Conservation (phyloP, 345 rosid genomes). For the Eucalyptus shirleyi region DNA sequence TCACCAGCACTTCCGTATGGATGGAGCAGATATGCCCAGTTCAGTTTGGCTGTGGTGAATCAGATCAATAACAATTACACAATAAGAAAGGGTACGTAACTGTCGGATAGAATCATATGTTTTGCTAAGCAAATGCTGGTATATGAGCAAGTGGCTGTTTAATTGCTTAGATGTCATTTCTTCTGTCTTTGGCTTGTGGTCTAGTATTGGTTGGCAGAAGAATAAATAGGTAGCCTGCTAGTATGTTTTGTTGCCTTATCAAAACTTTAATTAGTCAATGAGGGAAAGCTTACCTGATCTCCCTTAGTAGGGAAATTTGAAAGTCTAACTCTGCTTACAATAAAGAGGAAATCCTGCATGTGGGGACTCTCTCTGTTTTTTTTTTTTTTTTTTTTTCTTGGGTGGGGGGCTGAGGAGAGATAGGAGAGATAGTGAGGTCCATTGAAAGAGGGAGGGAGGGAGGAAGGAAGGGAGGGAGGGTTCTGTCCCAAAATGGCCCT, state of each 20-base stretch:
- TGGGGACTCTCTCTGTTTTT: not conserved
- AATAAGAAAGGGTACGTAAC: conserved; percentile 61
- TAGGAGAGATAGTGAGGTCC: not conserved
- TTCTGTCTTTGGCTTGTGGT: not conserved
- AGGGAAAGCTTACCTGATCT: not conserved
- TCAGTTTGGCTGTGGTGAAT: conserved; percentile 75
- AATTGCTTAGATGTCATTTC: not conserved
- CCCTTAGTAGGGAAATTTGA: not conserved
- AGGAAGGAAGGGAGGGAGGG: not conserved
- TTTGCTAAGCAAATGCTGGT: not conserved
- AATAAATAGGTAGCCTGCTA: not conserved
- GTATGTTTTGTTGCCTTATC: not conserved
- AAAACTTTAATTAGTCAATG: not conserved
- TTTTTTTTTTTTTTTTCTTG: no score
- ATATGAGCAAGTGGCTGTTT: not conserved
- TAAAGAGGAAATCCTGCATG: not conserved
- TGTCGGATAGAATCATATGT: not conserved
- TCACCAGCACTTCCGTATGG: conserved; percentile 65
- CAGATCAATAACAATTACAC: conserved; percentile 56
- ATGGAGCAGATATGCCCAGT: conserved; percentile 94
- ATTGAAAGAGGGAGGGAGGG: not conserved
- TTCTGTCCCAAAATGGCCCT: no score
- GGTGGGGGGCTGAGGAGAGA: not conserved
- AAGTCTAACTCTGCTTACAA: not conserved
- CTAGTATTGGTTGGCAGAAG: not conserved